Percentiles rank a stretch among this genome's conserved stretches.
phyloP scores from a whole-genome alignment of 768 basidiomycete species.

The Gloeophyllum trabeum region DNA sequence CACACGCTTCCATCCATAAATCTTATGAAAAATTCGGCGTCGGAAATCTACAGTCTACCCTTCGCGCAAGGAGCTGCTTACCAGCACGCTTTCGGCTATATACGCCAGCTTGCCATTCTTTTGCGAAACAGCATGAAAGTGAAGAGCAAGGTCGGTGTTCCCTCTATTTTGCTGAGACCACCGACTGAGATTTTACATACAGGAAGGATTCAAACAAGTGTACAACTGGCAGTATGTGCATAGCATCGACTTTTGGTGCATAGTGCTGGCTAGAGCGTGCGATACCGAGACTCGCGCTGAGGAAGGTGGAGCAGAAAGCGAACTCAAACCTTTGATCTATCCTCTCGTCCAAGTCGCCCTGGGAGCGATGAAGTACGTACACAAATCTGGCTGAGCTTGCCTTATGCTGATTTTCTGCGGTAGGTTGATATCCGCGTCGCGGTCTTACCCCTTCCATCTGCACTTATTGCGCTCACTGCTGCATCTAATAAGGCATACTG shows the following conservation, averaged over 20 bases:
- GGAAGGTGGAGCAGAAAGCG: conserved; percentile 51
- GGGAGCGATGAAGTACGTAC: conserved; percentile 80
- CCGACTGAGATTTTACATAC: conserved; percentile 2
- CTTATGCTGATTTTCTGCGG: neutral
- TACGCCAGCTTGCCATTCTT: conserved; percentile 89
- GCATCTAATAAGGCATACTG: conserved; percentile 74
- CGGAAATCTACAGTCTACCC: conserved; percentile 78
- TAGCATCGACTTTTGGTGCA: conserved; percentile 91
- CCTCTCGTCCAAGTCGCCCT: conserved; percentile 91
- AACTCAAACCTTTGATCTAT: conserved; percentile 82
- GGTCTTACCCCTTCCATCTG: conserved; percentile 92
- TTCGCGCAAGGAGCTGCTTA: conserved; percentile 50
- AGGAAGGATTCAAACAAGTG: conserved; percentile 90
- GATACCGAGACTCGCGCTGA: conserved; percentile 42
- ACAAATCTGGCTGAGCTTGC: neutral
- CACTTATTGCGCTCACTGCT: conserved; percentile 85
- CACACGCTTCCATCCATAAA: conserved; percentile 88
- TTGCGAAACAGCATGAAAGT: conserved; percentile 86
- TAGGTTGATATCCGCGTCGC: conserved; percentile 82
- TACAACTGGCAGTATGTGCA: conserved; percentile 99
- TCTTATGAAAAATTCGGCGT: conserved; percentile 96
- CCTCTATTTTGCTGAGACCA: conserved; percentile 1
- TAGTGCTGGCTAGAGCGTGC: conserved; percentile 78
- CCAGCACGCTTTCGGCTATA: conserved; percentile 93
- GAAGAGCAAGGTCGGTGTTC: conserved; percentile 55